Evolutionary conservation across 2,329 filamentous ascomycete species (phyloP), one percentile per base, ranked within the genome.

Genomic region (Lachnellula hyalina): DNA sequence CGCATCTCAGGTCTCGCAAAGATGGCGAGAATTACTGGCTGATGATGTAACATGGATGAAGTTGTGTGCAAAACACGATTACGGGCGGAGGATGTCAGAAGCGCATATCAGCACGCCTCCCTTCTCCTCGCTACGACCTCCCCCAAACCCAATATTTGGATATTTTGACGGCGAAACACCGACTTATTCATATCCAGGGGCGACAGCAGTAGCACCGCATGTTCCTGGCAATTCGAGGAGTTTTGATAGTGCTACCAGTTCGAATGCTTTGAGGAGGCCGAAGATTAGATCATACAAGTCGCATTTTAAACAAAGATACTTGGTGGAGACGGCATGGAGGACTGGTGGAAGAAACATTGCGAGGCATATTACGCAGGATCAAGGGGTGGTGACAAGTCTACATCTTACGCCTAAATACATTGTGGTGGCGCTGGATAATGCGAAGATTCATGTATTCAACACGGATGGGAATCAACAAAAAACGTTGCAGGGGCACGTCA

Each of bases 1-100:
- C 69, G 89, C 94, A 51, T 96, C 93, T 5, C 93, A 97, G 71
- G 94, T 99, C n/a, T 99, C 94, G 52, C 85, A 85, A 61, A 83
- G 92, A 70, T 99, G 94, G 94, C 83, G 90, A 60, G 92, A 96
- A 71, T 79, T 99, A 7, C 79, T 99, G 49, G 93, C 88, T 68
- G 94, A 99, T 71, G 94, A 99, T 71, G 92, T 96, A 74, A 96
- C 94, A 1, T 99, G 94, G 94, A 96, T 96, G 75, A 90, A 94
- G 58, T 80, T 99, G 19, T 97, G 93, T 70, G 90, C 95, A 61
- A 96, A 96, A 73, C 93, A 96, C 71, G 91, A 94, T 58, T 99
- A 96, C 71, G 84, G 72, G 71, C 77, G 81, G 44, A 76, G 78
- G 55, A 70, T 82, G 51, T 84, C 81, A 15, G 65, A 67, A 58